phyloP scores from a whole-genome alignment of 345 rosid genomes.

The Dovyalis caffra region DNA sequence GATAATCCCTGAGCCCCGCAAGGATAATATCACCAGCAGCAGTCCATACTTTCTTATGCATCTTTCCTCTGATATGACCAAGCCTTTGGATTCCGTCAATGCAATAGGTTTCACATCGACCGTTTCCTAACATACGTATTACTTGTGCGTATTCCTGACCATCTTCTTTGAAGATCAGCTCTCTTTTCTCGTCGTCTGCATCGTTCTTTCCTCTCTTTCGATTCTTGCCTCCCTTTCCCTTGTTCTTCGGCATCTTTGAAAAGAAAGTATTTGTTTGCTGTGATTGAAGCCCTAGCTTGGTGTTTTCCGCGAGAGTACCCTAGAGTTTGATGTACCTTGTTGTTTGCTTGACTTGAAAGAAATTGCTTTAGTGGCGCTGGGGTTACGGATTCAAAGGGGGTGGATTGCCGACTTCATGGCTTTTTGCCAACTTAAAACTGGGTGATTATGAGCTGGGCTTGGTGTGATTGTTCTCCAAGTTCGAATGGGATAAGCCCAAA shows the following conservation, averaged over 20 bases:
- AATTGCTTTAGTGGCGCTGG: no score
- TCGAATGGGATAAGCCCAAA: no score
- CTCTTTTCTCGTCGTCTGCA: conserved; percentile 18
- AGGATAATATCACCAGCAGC: conserved; percentile 15
- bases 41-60: conserved; percentile 26
- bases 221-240: conserved; percentile 26
- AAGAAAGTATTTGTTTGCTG: not conserved
- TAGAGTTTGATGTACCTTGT: no score
- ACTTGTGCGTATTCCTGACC: conserved; percentile 20
- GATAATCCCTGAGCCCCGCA: conserved; percentile 15
- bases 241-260: conserved; percentile 12
- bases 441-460: no score
- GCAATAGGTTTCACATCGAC: conserved; percentile 14
- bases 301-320: no score
- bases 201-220: conserved; percentile 29
- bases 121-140: conserved; percentile 18
- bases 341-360: no score
- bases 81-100: conserved; percentile 8
- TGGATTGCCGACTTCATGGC: no score
- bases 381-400: no score
- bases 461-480: no score
- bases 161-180: conserved; percentile 22
- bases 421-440: no score
- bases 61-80: conserved; percentile 21
- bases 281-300: no score